A percentile compares a stretch with the other conserved stretches of the same genome.
Evolutionary conservation across 305 asterid genomes (phyloP).

Genomic region (Solanum chacoense): DNA sequence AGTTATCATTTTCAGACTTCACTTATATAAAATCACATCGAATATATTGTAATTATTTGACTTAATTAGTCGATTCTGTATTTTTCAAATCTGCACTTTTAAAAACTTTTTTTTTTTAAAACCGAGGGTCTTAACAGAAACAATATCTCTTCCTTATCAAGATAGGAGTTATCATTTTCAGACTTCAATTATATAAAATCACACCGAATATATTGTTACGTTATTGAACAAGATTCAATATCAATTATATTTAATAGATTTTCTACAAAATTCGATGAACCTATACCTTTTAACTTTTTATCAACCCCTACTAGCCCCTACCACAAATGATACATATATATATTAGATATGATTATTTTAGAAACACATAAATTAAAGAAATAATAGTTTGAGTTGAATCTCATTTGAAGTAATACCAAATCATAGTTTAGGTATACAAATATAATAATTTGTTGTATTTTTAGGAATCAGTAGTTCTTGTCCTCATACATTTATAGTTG

Average conservation of each 20-base stretch:
- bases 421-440: not conserved
- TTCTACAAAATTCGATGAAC: not conserved
- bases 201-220: not conserved
- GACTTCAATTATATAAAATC: not conserved
- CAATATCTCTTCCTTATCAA: no score
- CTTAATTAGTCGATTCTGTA: not conserved
- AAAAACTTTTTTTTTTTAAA: not conserved
- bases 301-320: not conserved
- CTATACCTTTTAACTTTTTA: not conserved
- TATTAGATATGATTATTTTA: not conserved
- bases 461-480: not conserved
- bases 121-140: not conserved
- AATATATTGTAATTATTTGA: not conserved
- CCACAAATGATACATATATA: not conserved
- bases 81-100: not conserved
- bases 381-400: not conserved
- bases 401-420: not conserved
- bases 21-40: not conserved
- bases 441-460: not conserved
- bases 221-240: not conserved
- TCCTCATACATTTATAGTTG: not conserved
- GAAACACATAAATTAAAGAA: not conserved
- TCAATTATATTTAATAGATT: not conserved
- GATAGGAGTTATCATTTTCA: no score
- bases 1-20: no score